Base-by-base conservation (phyloP, 2,329 filamentous ascomycete species). In the Neofusicoccum kwambonambiense region DNA sequence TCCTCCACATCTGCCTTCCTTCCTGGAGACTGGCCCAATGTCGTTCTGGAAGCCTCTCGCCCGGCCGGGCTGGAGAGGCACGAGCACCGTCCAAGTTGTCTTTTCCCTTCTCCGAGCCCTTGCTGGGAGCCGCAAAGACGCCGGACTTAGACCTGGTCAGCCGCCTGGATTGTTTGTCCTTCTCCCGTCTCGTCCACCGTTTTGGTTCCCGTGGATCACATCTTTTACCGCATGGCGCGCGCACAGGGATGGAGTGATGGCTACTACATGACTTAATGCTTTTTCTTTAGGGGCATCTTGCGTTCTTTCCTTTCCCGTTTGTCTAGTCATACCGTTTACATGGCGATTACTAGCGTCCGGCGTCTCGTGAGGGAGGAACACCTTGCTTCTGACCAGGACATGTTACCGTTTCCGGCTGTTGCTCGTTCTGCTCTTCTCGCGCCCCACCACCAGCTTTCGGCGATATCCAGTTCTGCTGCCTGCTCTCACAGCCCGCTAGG, bases 281-380 rank as follows among this genome's bases (percentile, higher is more conserved):
- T 64, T 64, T 47, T 49, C 50, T 62, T 62, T 64, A 45, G 47
- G 63, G 54, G 54, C 63, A 60, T 64, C 44, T 19, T 60, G 54
- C 41, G 35, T 60, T 60, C 44, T 60, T 45, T 58, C 35, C 37
- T 34, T 31, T 51, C 51, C 13, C 35, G 37, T 35, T 27, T 60
- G 50, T 64, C 62, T 57, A 64, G 50, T 64, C 31, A 44, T 44
- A 49, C 49, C 50, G 50, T 45, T 56, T 39, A 60, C 50, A 37
- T 63, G 61, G 61, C 49, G 49, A 52, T 52, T 45, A 63, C 61
- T 45, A 64, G 62, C 62, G 62, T 56, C 62, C 62, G 62, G 62
- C 62, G 62, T 64, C 51, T 56, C 42, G 52, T 27, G 51, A 44
- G 51, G 62, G 62, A 49, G 62, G 51, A 62, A 50, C 49, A 45